Evolutionary conservation across 2,329 filamentous ascomycete species (phyloP).

Genomic region (Penicillium sp.): DNA sequence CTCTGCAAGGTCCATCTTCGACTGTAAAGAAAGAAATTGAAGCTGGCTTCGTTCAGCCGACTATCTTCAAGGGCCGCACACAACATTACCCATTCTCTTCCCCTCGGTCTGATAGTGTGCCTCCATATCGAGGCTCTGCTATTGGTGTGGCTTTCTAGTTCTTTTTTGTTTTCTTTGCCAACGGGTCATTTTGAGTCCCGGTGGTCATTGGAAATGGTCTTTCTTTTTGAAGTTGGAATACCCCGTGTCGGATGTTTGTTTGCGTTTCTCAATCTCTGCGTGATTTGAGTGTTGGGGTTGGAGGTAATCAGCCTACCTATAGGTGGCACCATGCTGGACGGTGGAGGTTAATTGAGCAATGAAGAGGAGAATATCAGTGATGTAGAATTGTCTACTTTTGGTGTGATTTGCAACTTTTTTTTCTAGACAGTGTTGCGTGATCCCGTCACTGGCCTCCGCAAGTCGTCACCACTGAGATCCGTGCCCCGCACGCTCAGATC

Average conservation of each 20-base stretch:
- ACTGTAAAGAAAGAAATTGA: slow-evolving; percentile 27
- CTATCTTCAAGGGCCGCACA: slow-evolving; percentile 29
- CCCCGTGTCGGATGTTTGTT: background rate
- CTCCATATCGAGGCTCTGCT: slow-evolving; percentile 25
- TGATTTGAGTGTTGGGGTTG: background rate
- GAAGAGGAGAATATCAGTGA: background rate
- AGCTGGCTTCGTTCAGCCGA: slow-evolving; percentile 20
- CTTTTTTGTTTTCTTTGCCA: background rate
- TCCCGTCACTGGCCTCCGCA: too few relatives aligned
- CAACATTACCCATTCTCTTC: slow-evolving; percentile 15
- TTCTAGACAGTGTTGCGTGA: background rate
- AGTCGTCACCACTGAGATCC: too few relatives aligned
- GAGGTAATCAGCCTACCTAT: background rate
- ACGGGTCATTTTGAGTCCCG: background rate
- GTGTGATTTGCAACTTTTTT: background rate
- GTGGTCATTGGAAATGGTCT: background rate
- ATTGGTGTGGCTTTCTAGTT: slow-evolving; percentile 38
- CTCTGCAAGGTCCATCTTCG: slow-evolving; percentile 16
- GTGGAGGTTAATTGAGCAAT: background rate
- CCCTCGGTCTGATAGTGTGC: slow-evolving; percentile 11
- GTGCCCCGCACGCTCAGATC: too few relatives aligned
- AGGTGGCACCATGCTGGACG: background rate
- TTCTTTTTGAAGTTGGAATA: background rate
- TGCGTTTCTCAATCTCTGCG: background rate
- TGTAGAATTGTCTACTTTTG: background rate